Evolutionary conservation across 148 eudicot genomes (phyloP), one percentile per base, ranked within the genome.

Genomic region (Amaranthus palmeri): DNA sequence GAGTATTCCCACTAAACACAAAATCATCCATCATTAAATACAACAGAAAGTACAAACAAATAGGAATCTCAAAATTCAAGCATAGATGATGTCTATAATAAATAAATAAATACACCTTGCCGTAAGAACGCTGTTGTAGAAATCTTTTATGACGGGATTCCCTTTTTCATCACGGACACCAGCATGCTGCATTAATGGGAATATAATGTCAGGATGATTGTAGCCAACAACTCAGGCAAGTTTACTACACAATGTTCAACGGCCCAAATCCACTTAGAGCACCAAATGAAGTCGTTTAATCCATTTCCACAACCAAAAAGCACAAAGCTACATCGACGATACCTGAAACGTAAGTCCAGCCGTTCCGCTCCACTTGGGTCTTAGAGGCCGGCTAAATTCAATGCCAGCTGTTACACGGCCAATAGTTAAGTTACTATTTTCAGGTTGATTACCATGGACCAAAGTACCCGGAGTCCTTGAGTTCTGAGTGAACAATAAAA

Each of bases 301-400:
- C 10, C 6, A 65, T 45, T 40, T 13, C 41, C 13, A 60, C 49
- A 49, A 55, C 5, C 10, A 45, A 67, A 11, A 42, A 68, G 52
- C 53, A 54, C 8, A 69, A 52, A 53, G 11, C 15, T 52, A 52
- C 4, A 40, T 7, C 17, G 17, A 10, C 64, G 49, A 9, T 82
- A 95, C 99, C 99, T 95, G 99, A 83, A 89, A 95, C 45, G 83
- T 83, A 75, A 95, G 86, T 55, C 99, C 99, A 61, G 90, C 89
- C 45, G 99, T 95, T 64, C 99, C 99, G 77, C 89, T 95, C 99
- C 99, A 95, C 77, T 92, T 95, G 10, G 99, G 99, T 76, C 88
- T 84, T 52, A 95, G 84, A 61, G 99, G 97, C 59, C 99, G 85
- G 72, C 92, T 88, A 63, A 84, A 95, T 78, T 95, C 99, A 78